Conservation (phyloP, 805 yeast species). For the Scheffersomyces spartinae region DNA sequence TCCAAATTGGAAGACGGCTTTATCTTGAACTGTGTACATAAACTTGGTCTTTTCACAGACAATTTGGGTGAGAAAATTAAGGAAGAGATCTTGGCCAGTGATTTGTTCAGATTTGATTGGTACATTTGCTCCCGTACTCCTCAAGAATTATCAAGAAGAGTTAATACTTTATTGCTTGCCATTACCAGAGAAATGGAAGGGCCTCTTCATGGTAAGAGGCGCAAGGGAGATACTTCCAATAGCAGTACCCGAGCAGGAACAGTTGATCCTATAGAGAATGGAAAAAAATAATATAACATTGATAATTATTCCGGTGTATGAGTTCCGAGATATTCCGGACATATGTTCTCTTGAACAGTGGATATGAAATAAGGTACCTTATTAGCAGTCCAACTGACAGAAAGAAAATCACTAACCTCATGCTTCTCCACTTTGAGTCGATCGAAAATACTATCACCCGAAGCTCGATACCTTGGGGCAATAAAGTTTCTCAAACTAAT, state of each 20-base stretch:
- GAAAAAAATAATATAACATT: neutral
- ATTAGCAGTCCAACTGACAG: conserved; percentile 87
- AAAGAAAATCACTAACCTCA: conserved; percentile 50
- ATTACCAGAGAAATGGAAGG: conserved; percentile 62
- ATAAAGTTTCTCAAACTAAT: conserved; percentile 72
- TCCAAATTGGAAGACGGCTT: conserved; percentile 63
- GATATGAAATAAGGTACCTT: conserved; percentile 73
- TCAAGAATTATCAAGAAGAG: conserved; percentile 61
- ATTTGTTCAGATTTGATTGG: conserved; percentile 63
- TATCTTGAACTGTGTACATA: conserved; percentile 46
- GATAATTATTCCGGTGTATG: no score
- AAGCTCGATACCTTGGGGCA: conserved; percentile 60
- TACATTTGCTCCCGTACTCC: conserved; percentile 59
- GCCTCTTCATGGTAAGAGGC: conserved; percentile 40
- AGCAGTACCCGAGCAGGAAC: conserved; percentile 23
- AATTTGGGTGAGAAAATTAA: conserved; percentile 53
- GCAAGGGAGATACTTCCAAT: conserved; percentile 10
- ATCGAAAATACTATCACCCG: conserved; percentile 47
- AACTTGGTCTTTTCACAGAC: conserved; percentile 51
- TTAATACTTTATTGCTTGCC: conserved; percentile 55
- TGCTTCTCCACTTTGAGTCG: conserved; percentile 49
- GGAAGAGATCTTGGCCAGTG: conserved; percentile 48
- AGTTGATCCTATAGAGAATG: conserved; percentile 16
- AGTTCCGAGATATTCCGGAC: no score
- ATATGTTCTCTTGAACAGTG: conserved; percentile 51